Evolutionary conservation across 768 basidiomycete genomes (phyloP), one percentile per base, ranked within the genome.

Genomic region (Clitopilus hobsonii): DNA sequence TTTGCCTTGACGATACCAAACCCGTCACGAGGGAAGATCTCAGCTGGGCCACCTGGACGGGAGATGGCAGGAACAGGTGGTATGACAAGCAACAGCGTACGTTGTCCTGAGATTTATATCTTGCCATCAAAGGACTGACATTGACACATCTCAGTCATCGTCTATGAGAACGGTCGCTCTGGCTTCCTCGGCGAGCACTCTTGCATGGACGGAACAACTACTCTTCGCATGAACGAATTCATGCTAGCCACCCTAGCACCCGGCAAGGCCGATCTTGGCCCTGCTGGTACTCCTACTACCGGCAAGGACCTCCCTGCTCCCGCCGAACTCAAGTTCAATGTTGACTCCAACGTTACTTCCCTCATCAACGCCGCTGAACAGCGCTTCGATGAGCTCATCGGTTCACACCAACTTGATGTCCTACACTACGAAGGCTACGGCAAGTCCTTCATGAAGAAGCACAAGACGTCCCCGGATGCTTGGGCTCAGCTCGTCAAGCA

Each of bases 401-500:
- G 6, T 16, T 16, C 11, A 4, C 41, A 45, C n/a, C 14, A 45
- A 16, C 41, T 45, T 8, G 41, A 45, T 45, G 89, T 91, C 23
- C 74, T 92, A 45, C 87, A 94, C 65, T 94, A 92, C 61, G 84
- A 88, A 63, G 89, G 84, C 4, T 97, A 94, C 67, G 97, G 97
- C 56, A 96, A 96, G 73, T 76, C 82, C 61, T 69, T 81, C 61
- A 91, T 94, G 74, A 98, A 97, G 75, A 78, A 75, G 54, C 82
- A 81, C 79, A 86, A 86, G 64, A 76, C 83, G 48, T 94, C 91
- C 0, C 97, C 96, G 0, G 97, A 99, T 64, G 94, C 95, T 24
- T 94, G 94, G 86, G 91, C 81, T 16, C 97, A 99, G 72, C 79
- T 98, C 53, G 86, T 95, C 61, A 98, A 95, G 75, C 96, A 98